Percentiles rank a stretch among this genome's conserved stretches.
These are phyloP conservation scores for Zasmidium citrigriseum DNA, from an alignment of 2,329 filamentous ascomycete genomes.

Conservation along the genomic window DNA sequence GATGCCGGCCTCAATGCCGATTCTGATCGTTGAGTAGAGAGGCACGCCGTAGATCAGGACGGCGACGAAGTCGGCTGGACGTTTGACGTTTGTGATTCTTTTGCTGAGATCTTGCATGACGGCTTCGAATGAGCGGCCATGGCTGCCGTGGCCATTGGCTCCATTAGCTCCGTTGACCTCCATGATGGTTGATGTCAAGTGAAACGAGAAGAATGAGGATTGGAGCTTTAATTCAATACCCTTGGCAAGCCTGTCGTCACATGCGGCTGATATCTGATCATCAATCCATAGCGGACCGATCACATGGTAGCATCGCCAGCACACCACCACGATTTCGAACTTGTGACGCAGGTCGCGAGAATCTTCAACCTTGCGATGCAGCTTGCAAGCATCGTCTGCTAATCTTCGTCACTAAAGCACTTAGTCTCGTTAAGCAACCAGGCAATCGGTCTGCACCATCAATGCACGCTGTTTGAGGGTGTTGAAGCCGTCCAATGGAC, in stretches of 20 bases:
- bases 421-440: background rate
- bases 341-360: background rate
- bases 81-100: background rate
- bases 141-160: background rate
- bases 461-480: background rate
- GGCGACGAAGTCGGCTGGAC: conserved; percentile 5
- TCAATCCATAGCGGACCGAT: background rate
- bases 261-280: no score
- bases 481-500: no score
- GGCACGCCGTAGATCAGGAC: conserved; percentile 7
- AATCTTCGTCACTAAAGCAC: no score
- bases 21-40: conserved; percentile 1
- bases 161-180: background rate
- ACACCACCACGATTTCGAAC: background rate
- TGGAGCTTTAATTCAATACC: background rate
- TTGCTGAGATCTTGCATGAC: conserved; percentile 5
- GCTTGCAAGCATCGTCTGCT: background rate
- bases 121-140: conserved; percentile 25
- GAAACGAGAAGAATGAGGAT: background rate
- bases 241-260: no score
- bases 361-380: background rate
- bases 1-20: conserved; percentile 6
- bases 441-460: background rate
- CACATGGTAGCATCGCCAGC: background rate
- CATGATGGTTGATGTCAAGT: background rate